These are phyloP conservation scores for Diaporthe eres DNA, from an alignment of 2,329 filamentous ascomycete species.

Conservation along the genomic window DNA sequence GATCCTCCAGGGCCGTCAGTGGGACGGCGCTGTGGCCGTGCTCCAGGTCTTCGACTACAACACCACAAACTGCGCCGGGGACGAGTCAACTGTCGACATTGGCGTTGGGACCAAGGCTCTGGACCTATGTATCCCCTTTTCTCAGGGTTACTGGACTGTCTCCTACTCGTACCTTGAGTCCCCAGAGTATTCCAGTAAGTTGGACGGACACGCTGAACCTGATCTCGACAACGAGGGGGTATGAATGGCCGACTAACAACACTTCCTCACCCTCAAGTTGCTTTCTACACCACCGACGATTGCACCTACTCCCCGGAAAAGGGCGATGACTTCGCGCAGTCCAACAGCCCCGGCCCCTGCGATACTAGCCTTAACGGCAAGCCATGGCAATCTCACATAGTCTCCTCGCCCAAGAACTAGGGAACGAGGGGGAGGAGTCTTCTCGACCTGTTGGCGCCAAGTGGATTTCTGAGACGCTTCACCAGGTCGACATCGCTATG, in stretches of 20 bases:
- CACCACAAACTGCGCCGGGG: neutral
- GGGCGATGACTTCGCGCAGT: neutral
- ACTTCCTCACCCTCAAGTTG: neutral
- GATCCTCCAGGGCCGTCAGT: neutral
- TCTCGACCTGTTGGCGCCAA: neutral
- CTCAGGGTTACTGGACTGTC: neutral
- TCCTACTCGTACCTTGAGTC: constrained; percentile 4
- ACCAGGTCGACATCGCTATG: neutral
- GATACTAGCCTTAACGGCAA: neutral
- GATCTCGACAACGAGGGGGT: no score
- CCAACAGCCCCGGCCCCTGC: constrained; percentile 4
- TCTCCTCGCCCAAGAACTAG: neutral
- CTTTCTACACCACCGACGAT: neutral
- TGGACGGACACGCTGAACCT: neutral
- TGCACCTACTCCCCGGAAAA: neutral
- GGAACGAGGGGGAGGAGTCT: neutral
- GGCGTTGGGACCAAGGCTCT: neutral
- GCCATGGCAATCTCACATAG: neutral
- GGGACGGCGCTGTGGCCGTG: neutral
- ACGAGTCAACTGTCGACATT: neutral
- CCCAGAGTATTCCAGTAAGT: neutral
- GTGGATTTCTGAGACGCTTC: neutral
- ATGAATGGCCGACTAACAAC: neutral
- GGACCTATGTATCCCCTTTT: neutral
- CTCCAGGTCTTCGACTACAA: constrained; percentile 8